Percentiles rank a stretch among this genome's conserved stretches.
Conservation (phyloP, 805 yeast species). For the Candida nitratophila region DNA sequence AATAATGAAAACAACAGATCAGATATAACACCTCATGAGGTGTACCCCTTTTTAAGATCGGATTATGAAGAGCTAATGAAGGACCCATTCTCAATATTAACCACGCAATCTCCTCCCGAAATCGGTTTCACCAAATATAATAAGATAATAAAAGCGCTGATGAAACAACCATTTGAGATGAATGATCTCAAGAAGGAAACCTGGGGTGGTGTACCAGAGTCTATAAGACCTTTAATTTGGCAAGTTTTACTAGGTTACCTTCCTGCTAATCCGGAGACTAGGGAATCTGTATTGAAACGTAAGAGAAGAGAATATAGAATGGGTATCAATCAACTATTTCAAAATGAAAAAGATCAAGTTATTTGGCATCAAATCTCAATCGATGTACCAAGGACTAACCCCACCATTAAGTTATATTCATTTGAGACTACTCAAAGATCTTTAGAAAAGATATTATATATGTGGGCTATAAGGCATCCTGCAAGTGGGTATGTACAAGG, state of each 20-base stretch:
- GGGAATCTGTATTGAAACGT: conserved; percentile 59
- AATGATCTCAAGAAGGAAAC: conserved; percentile 68
- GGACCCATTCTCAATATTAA: conserved; percentile 34
- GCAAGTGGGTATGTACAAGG: conserved; percentile 98
- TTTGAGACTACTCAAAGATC: conserved; percentile 67
- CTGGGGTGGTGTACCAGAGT: conserved; percentile 91
- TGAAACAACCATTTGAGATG: conserved; percentile 51
- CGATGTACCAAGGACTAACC: conserved; percentile 92
- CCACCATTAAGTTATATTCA: conserved; percentile 68
- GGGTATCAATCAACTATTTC: conserved; percentile 62
- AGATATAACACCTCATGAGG: not conserved
- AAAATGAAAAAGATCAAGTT: conserved; percentile 54
- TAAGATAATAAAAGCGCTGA: conserved; percentile 59
- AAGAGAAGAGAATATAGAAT: conserved; percentile 82
- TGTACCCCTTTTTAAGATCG: conserved; percentile 17
- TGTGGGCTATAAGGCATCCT: conserved; percentile 97
- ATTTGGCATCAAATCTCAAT: conserved; percentile 95
- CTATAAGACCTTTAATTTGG: conserved; percentile 81
- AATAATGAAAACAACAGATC: conserved; percentile 15
- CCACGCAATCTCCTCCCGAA: conserved; percentile 20
- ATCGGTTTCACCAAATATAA: conserved; percentile 46
- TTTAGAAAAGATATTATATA: conserved; percentile 70
- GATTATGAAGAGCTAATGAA: conserved; percentile 31
- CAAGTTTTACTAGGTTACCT: conserved; percentile 83
- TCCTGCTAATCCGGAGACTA: conserved; percentile 77